Evolutionary conservation across 257 asterid species (phyloP), one percentile per base, ranked within the genome.

Genomic region (Eustoma russellianum): DNA sequence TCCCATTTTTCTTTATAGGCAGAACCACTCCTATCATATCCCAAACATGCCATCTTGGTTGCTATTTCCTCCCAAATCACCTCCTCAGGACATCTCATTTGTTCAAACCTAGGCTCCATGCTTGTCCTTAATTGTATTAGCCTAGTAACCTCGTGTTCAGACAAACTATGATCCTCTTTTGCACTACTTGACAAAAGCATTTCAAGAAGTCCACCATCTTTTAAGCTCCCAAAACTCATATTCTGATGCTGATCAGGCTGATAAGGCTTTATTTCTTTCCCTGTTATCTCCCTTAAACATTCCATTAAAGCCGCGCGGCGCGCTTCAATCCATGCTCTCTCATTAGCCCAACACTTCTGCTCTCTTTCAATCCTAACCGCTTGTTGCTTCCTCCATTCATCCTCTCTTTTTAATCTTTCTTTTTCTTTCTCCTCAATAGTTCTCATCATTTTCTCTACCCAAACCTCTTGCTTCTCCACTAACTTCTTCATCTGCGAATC

Each of bases 401-500:
- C 94, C 55, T 85, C 95, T 43, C 95, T 68, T 40, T 56, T 4
- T 53, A 65, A 30, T 74, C 95, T 83, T 56, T 88, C 99, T 38
- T 73, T 69, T 69, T 92, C 99, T 70, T 82, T 88, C 10, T 83
- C 64, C 64, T 88, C 99, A 33, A 88, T 79, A 2, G 81, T 65
- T 18, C 56, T 68, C 97, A 88, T 72, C 88, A 92, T 83, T 35
- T 70, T 88, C 70, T 85, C 97, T 76, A 92, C 64, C 94, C 88
- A 92, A 8, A 67, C 73, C 40, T 88, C 99, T 65, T 92, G 99
- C 45, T 78, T 88, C 9, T 81, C 94, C 86, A 85, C 73, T 53
- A 92, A 30, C 33, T 78, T 85, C 78, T 62, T 83, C 97, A 92
- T 92, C 38, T 81, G 88, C 0, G 56, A 9, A 17, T 92, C 94